Conservation (phyloP, 2,329 filamentous ascomycete species). For the Diaporthe humulicola region DNA sequence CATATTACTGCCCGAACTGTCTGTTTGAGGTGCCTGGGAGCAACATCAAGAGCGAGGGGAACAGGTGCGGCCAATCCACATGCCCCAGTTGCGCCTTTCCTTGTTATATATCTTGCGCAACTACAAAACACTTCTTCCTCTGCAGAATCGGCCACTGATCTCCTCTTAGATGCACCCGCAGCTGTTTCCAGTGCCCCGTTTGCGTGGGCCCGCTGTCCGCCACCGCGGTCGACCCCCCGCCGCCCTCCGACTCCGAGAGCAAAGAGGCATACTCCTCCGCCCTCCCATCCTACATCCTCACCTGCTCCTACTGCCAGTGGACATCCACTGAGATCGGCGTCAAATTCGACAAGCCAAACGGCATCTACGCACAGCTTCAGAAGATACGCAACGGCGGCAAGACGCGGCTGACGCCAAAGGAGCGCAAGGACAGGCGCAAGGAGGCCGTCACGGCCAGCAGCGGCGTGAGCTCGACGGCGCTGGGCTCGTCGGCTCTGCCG, state of each 20-base stretch:
- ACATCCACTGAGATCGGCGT: slow-evolving; percentile 90
- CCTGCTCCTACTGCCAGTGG: slow-evolving; percentile 95
- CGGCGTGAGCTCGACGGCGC: slow-evolving; percentile 28
- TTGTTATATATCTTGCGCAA: background rate
- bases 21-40: slow-evolving; percentile 96
- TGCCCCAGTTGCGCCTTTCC: background rate
- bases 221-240: slow-evolving; percentile 73
- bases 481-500: slow-evolving; percentile 36
- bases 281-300: slow-evolving; percentile 78
- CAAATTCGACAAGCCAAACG: slow-evolving; percentile 89
- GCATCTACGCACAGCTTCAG: slow-evolving; percentile 84
- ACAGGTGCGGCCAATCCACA: slow-evolving; percentile 72
- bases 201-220: slow-evolving; percentile 86
- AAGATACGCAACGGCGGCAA: slow-evolving; percentile 75
- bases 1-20: slow-evolving; percentile 95
- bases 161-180: slow-evolving; percentile 82
- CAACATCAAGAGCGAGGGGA: slow-evolving; percentile 91
- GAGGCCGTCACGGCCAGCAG: slow-evolving; percentile 52
- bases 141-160: background rate
- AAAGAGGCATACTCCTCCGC: slow-evolving; percentile 54
- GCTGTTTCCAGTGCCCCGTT: slow-evolving; percentile 94
- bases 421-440: slow-evolving; percentile 65
- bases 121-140: background rate
- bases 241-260: slow-evolving; percentile 56
- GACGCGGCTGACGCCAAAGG: slow-evolving; percentile 63